Conservation (phyloP, 2,329 filamentous ascomycete species). For the Aureobasidium sp. region DNA sequence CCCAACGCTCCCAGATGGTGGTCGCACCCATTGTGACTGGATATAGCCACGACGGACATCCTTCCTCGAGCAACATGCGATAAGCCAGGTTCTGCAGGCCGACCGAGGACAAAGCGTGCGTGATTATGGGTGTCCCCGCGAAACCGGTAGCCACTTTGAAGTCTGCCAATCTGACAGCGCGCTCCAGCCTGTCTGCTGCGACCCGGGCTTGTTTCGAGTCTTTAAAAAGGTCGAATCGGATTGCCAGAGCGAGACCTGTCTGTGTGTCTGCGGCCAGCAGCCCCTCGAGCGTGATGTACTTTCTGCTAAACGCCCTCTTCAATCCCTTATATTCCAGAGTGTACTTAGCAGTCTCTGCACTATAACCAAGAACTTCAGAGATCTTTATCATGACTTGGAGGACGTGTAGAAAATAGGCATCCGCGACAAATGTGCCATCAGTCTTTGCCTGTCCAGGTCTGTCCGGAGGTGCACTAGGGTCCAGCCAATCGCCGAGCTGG, state of each 20-base stretch:
- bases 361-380: constrained; percentile 23
- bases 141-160: constrained; percentile 34
- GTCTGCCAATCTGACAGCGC: constrained; percentile 19
- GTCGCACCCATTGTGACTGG: constrained; percentile 42
- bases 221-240: constrained; percentile 25
- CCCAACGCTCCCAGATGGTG: constrained; percentile 48
- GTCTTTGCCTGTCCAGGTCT: constrained; percentile 30
- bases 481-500: constrained; percentile 38
- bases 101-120: constrained; percentile 18
- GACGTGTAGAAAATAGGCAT: constrained; percentile 34
- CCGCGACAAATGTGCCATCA: constrained; percentile 32
- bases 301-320: constrained; percentile 25
- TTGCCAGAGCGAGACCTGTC: constrained; percentile 26
- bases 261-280: constrained; percentile 29
- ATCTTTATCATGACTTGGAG: constrained; percentile 29
- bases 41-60: constrained; percentile 44
- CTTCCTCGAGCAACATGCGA: constrained; percentile 42
- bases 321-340: constrained; percentile 20
- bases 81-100: constrained; percentile 30
- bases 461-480: constrained; percentile 33
- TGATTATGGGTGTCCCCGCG: constrained; percentile 53
- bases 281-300: constrained; percentile 27
- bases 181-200: constrained; percentile 23
- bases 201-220: constrained; percentile 17
- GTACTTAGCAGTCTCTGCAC: constrained; percentile 23